These are phyloP conservation scores for Penicillium sp. DNA, from an alignment of 2,329 filamentous ascomycete genomes.

Conservation along the genomic window DNA sequence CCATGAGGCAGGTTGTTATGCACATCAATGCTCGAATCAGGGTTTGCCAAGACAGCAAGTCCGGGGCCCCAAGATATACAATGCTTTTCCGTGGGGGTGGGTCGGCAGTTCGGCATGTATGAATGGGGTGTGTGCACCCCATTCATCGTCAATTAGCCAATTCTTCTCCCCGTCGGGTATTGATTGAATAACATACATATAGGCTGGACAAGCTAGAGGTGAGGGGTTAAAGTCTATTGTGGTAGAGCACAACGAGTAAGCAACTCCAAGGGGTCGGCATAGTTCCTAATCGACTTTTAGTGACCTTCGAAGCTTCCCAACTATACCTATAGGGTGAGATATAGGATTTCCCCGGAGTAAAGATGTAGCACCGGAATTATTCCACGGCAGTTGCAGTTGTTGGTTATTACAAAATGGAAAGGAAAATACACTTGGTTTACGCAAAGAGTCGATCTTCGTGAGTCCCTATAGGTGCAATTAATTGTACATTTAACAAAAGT, in stretches of 20 bases:
- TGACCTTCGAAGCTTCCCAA: neutral
- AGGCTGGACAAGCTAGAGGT: neutral
- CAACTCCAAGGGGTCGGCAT: neutral
- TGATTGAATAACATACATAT: neutral
- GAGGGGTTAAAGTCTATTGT: neutral
- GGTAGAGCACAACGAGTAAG: neutral
- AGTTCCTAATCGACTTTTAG: neutral
- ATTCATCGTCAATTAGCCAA: neutral
- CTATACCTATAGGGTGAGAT: neutral
- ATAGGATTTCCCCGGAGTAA: neutral
- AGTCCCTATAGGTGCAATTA: neutral
- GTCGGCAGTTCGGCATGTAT: neutral
- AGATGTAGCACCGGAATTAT: neutral
- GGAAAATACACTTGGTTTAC: neutral
- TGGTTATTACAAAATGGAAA: neutral
- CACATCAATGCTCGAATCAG: neutral
- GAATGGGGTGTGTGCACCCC: neutral
- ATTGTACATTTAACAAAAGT: neutral
- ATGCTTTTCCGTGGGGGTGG: neutral
- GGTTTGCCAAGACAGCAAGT: neutral
- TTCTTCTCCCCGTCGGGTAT: neutral
- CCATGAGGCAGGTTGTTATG: too few species aligned
- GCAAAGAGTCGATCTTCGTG: neutral
- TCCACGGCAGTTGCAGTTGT: neutral
- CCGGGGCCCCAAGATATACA: neutral